Evolutionary conservation across 2,329 filamentous ascomycete genomes (phyloP), one percentile per base, ranked within the genome.

Genomic region (Byssochlamys sp.): DNA sequence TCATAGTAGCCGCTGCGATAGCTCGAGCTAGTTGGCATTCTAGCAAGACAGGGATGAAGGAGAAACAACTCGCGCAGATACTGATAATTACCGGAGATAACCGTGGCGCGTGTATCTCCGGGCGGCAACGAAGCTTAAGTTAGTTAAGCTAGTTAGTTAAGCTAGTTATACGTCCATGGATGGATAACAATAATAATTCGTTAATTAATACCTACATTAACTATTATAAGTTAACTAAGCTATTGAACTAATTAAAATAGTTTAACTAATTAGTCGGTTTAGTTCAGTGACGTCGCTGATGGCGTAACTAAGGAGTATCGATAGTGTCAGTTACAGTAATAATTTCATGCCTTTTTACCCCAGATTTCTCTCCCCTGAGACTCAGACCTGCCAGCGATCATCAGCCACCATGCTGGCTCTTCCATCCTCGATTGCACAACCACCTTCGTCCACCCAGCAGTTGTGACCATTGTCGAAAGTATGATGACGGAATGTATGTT

Each of bases 401-500:
- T 45, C 39, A 19, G 14, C 39, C 39, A 45, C 39, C 39, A 45
- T 45, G 19, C 19, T 19, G 39, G 39, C 39, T 9, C 12, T 19
- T 19, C 39, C 39, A 45, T 14, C 5, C 35, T 19, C 4, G 5
- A 45, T 19, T 2, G 14, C 14, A 19, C 39, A 7, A 45, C 39
- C 39, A n/a, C 39, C 35, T 6, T 19, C 35, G 35, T 45, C 35
- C 35, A 5, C 7, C 35, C 14, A 45, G 14, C 35, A 45, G 5
- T 45, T 19, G 39, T 45, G 39, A 45, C 19, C 6, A 24, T 28
- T 33, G 10, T 56, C n/a, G 33, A 59, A 52, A 55, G 25, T 31
- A 60, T 58, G 58, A 58, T 45, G 56, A 55, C 54, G 58, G 49
- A 52, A 60, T 60, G 58, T 54, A 28, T 24, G 52, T 54, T 52